Conservation (phyloP, 805 yeast species). For the Schizosaccharomyces pombe region DNA sequence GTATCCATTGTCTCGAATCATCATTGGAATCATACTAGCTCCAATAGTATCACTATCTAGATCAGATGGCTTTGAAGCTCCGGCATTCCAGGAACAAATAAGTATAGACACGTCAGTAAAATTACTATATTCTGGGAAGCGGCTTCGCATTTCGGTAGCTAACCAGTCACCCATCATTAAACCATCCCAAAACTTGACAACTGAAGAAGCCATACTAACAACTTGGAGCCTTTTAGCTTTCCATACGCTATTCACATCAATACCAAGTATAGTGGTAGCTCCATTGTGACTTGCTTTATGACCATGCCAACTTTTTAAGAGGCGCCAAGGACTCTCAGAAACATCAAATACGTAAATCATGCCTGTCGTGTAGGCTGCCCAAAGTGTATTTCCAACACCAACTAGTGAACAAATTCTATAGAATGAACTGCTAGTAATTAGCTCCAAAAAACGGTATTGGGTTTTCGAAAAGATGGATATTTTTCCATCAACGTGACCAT, state of each 20-base stretch:
- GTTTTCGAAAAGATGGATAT: constrained; percentile 15
- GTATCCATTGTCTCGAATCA: constrained; percentile 14
- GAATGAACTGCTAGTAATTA: constrained; percentile 13
- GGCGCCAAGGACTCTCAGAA: constrained; percentile 13
- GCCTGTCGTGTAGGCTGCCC: constrained; percentile 20
- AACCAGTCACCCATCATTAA: constrained; percentile 15
- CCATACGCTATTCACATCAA: constrained; percentile 9
- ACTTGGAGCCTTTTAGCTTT: constrained; percentile 12
- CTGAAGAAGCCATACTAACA: constrained; percentile 12
- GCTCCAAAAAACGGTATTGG: constrained; percentile 12
- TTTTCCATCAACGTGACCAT: constrained; percentile 21
- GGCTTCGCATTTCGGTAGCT: constrained; percentile 13
- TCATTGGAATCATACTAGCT: constrained; percentile 9
- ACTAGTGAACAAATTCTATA: constrained; percentile 12
- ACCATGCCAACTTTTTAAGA: constrained; percentile 19
- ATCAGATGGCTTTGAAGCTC: constrained; percentile 17
- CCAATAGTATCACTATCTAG: constrained; percentile 11
- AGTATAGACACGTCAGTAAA: constrained; percentile 13
- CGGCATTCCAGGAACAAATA: constrained; percentile 21
- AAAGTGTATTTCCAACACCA: constrained; percentile 14
- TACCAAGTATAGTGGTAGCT: constrained; percentile 8
- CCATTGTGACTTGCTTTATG: constrained; percentile 13
- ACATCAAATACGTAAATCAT: constrained; percentile 16
- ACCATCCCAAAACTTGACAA: constrained; percentile 17
- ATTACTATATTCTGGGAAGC: constrained; percentile 13